A percentile compares a stretch with the other conserved stretches of the same genome.
Conservation (phyloP, 2,329 filamentous ascomycete species). For the Fusarium musae region DNA sequence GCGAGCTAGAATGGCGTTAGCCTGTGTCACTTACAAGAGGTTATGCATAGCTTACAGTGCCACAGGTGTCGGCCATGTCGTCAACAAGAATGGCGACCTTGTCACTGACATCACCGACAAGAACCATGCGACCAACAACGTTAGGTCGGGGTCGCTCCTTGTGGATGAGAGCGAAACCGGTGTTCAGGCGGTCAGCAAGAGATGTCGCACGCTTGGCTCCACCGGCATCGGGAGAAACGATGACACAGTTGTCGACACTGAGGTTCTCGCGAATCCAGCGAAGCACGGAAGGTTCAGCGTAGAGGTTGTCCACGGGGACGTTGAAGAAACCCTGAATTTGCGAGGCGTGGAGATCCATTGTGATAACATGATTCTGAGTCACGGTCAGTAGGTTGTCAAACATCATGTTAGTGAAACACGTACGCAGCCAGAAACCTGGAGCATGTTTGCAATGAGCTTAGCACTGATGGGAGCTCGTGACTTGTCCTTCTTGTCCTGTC, state of each 20-base stretch:
- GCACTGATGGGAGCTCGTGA: constrained; percentile 96
- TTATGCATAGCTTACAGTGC: constrained; percentile 64
- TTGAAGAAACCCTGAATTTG: constrained; percentile 99
- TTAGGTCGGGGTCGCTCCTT: constrained; percentile 90
- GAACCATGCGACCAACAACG: constrained; percentile 89
- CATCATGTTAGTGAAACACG: constrained; percentile 23
- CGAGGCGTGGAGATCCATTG: constrained; percentile 93
- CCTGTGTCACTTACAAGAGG: background rate
- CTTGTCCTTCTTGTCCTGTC: constrained; percentile 96
- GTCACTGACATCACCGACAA: constrained; percentile 93
- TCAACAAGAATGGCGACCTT: constrained; percentile 96
- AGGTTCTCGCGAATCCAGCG: constrained; percentile 92
- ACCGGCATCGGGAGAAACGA: constrained; percentile 94
- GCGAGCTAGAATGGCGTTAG: constrained; percentile 53
- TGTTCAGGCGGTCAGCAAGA: constrained; percentile 90
- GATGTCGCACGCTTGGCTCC: constrained; percentile 94
- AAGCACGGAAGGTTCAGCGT: constrained; percentile 91
- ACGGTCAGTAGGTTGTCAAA: constrained; percentile 8
- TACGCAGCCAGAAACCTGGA: constrained; percentile 88
- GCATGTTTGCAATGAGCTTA: constrained; percentile 96
- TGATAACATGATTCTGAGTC: constrained; percentile 72
- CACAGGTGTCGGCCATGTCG: constrained; percentile 97
- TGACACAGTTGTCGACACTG: constrained; percentile 83
- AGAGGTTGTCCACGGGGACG: constrained; percentile 79
- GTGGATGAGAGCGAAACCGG: constrained; percentile 93